Conservation (phyloP, 2,329 filamentous ascomycete species). For the Fusarium circinatum region DNA sequence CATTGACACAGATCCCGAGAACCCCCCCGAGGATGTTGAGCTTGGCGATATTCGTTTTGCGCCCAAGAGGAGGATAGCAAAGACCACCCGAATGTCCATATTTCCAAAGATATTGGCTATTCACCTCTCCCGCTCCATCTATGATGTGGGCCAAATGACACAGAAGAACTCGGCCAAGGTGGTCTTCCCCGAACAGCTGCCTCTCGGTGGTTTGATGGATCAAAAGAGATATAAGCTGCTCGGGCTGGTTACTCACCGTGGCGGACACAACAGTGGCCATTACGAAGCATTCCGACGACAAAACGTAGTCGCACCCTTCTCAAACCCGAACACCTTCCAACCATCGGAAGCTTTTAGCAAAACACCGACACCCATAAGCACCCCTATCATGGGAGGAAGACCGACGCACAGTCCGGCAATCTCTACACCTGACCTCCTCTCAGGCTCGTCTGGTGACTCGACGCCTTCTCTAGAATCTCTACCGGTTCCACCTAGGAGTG, state of each 20-base stretch:
- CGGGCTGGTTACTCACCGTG: constrained; percentile 91
- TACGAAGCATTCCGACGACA: constrained; percentile 97
- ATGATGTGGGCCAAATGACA: constrained; percentile 78
- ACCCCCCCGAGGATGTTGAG: constrained; percentile 74
- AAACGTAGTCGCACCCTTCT: constrained; percentile 80
- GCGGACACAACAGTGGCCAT: constrained; percentile 94
- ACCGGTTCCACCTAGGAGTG: constrained; percentile 46
- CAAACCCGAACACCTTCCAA: constrained; percentile 83
- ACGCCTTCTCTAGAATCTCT: constrained; percentile 53
- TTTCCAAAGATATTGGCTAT: constrained; percentile 93
- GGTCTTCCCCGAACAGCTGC: constrained; percentile 86
- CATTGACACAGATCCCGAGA: constrained; percentile 84
- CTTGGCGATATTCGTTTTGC: constrained; percentile 80
- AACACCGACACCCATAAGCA: constrained; percentile 63
- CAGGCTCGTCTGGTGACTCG: constrained; percentile 49
- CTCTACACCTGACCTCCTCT: constrained; percentile 60
- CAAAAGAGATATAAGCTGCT: constrained; percentile 85
- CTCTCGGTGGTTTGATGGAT: constrained; percentile 81
- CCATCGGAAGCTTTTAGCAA: constrained; percentile 78
- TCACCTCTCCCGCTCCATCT: constrained; percentile 93
- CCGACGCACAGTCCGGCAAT: constrained; percentile 54
- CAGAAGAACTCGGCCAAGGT: constrained; percentile 97
- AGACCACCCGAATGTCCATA: constrained; percentile 84
- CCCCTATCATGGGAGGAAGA: constrained; percentile 56
- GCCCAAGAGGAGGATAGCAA: constrained; percentile 85